A percentile compares a stretch with the other conserved stretches of the same genome.
phyloP scores from a whole-genome alignment of 176 grass and related monocot species.

The Elaeis guineensis region DNA sequence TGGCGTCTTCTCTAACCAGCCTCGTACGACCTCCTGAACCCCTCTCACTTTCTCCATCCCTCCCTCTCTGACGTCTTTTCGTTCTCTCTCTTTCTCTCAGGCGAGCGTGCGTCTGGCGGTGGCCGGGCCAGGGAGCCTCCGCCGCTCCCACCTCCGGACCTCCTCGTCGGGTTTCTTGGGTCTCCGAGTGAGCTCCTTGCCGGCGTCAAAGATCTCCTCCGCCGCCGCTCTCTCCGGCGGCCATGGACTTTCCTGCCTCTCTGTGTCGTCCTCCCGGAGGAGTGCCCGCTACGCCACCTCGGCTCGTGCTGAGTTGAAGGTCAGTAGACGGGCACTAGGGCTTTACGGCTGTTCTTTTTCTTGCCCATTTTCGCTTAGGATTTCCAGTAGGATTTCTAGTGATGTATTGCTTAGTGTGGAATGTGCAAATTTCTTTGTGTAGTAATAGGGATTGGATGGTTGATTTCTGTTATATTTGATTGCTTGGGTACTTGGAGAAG shows the following conservation, averaged over 20 bases:
- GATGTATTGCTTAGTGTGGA: not conserved
- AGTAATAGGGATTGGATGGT: no score
- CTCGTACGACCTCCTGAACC: not conserved
- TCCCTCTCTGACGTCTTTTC: not conserved
- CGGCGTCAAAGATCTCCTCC: not conserved
- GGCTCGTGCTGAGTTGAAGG: conserved; percentile 55
- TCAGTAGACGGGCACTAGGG: not conserved
- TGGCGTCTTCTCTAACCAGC: conserved; percentile 12
- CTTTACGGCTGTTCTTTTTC: not conserved
- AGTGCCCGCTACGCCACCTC: conserved; percentile 40
- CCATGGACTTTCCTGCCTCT: not conserved
- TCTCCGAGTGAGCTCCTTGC: conserved; percentile 1
- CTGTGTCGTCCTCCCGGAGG: not conserved
- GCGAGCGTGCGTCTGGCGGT: conserved; percentile 29
- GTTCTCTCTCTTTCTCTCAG: conserved; percentile 25
- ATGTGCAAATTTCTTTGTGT: no score
- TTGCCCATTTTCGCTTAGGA: not conserved
- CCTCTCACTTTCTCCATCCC: not conserved
- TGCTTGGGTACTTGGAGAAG: no score
- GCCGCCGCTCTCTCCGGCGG: conserved; percentile 22
- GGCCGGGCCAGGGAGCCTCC: conserved; percentile 6
- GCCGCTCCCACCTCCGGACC: conserved; percentile 6
- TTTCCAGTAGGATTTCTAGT: not conserved
- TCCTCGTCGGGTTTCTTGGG: conserved; percentile 12
- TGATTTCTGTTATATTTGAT: no score